Base-by-base conservation (phyloP, 208 protist species). In the Acanthamoeba rhysodes region DNA sequence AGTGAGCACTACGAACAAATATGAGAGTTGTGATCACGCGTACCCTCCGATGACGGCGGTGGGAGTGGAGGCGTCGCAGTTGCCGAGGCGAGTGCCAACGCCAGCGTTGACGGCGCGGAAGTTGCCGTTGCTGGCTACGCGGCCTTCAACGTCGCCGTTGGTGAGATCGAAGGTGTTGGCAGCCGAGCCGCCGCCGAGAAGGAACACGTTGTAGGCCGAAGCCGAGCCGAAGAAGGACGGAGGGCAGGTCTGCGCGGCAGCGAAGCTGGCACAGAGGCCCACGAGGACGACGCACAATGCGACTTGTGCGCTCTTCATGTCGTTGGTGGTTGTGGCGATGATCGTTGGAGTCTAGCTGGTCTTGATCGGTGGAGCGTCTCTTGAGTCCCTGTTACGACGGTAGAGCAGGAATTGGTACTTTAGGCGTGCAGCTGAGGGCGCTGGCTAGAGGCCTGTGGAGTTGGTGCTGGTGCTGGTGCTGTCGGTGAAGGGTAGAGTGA, bases 201-300 rank as follows among this genome's bases (percentile, higher is more conserved):
- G 59, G 59, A 66, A 66, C 22, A 66, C 59, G 59, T 66, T 66
- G 59, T 66, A 66, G 59, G 59, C 59, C 59, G 59, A 66, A 29
- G 59, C 59, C 24, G 59, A 66, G 59, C 59, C 59, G 59, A 66
- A n/a, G 59, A 66, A 66, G 1, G 59, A 66, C 2, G 59, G 22
- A 2, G 59, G 59, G 59, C 59, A 66, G 59, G 59, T 66, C 29
- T 66, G 59, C 34, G 37, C 70, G 18, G 70, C 32, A 5, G 34
- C 37, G 29, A 78, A 48, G 70, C 37, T 48, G 32, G 34, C 70
- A 9, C 37, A 48, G 70, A 34, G 37, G 16, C 34, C 70, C 34
- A 78, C 70, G n/a, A 34, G 70, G 37, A 66, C 59, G 59, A 66
- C 59, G 59, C 59, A 66, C 59, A n/a, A 66, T 64, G 57, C 57